Conservation (phyloP, 2,329 filamentous ascomycete species). For the Paecilomyces sp. region DNA sequence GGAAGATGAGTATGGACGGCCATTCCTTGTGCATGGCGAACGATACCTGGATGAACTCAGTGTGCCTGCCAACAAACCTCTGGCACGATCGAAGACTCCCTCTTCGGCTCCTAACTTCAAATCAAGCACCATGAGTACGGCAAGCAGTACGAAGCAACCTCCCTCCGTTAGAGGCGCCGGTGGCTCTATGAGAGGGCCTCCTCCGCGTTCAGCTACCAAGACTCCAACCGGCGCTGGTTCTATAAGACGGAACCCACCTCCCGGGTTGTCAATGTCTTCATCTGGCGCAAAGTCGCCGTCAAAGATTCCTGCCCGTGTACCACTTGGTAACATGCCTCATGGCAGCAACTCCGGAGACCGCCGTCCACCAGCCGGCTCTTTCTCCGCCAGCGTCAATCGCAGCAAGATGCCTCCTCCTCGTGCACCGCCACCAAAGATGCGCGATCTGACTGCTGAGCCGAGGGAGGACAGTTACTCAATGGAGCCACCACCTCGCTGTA, state of each 20-base stretch:
- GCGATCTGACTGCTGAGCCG: slow-evolving; percentile 62
- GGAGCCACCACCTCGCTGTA: slow-evolving; percentile 42
- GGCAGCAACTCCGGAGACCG: slow-evolving; percentile 76
- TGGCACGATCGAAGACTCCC: slow-evolving; percentile 45
- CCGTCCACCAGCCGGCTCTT: slow-evolving; percentile 36
- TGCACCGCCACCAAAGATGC: slow-evolving; percentile 77
- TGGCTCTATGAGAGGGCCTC: slow-evolving; percentile 32
- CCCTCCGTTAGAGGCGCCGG: slow-evolving; percentile 21
- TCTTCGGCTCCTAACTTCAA: slow-evolving; percentile 25
- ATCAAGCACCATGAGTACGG: slow-evolving; percentile 8
- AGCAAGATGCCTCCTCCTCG: slow-evolving; percentile 41
- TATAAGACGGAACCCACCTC: slow-evolving; percentile 31
- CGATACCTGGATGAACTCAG: slow-evolving; percentile 80
- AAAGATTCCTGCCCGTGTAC: slow-evolving; percentile 42
- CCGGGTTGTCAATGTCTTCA: slow-evolving; percentile 1
- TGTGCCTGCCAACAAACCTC: slow-evolving; percentile 59
- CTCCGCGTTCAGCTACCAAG: slow-evolving; percentile 38
- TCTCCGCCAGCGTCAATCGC: slow-evolving; percentile 36
- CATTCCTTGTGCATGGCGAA: slow-evolving; percentile 88
- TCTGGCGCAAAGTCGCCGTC: slow-evolving; percentile 38
- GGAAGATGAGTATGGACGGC: slow-evolving; percentile 89
- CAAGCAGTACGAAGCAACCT: slow-evolving; percentile 13
- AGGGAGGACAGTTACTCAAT: slow-evolving; percentile 28
- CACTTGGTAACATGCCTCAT: slow-evolving; percentile 39
- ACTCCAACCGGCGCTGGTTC: slow-evolving; percentile 37